These are phyloP conservation scores for Psidium guajava DNA, from an alignment of 345 rosid genomes.

Conservation along the genomic window DNA sequence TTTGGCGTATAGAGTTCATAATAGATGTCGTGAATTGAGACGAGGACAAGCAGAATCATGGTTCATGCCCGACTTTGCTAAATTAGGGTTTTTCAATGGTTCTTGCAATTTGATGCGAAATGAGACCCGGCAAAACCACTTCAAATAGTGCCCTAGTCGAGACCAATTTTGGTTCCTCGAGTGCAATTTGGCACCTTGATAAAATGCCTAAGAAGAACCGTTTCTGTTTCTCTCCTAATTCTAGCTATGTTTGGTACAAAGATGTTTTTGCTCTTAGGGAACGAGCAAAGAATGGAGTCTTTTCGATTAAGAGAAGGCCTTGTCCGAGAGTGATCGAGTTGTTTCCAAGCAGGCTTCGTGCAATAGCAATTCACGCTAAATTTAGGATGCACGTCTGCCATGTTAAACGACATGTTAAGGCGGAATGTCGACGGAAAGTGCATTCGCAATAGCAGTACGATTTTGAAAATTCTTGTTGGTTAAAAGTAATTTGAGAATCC, in stretches of 20 bases:
- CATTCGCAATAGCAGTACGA: rapidly evolving
- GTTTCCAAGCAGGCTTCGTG: neutral
- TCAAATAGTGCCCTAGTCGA: neutral
- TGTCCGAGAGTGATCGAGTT: rapidly evolving
- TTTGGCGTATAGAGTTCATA: neutral
- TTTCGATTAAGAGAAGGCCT: neutral
- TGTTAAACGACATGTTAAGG: neutral
- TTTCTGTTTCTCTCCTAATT: neutral
- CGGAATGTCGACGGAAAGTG: rapidly evolving
- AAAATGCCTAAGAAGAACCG: neutral
- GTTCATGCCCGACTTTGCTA: neutral
- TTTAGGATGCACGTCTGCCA: rapidly evolving
- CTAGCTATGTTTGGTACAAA: neutral
- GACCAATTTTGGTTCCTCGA: neutral
- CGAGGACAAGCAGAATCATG: neutral
- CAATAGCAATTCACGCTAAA: rapidly evolving
- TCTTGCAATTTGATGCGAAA: neutral
- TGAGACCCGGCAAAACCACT: neutral
- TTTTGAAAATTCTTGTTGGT: neutral
- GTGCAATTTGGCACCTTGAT: neutral
- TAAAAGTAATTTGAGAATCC: rapidly evolving
- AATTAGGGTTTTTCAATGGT: neutral
- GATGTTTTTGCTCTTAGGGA: neutral
- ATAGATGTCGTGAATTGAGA: neutral
- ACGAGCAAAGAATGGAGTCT: neutral